These are phyloP conservation scores for Cercophora newfieldiana DNA, from an alignment of 495 filamentous ascomycete genomes.

Conservation along the genomic window DNA sequence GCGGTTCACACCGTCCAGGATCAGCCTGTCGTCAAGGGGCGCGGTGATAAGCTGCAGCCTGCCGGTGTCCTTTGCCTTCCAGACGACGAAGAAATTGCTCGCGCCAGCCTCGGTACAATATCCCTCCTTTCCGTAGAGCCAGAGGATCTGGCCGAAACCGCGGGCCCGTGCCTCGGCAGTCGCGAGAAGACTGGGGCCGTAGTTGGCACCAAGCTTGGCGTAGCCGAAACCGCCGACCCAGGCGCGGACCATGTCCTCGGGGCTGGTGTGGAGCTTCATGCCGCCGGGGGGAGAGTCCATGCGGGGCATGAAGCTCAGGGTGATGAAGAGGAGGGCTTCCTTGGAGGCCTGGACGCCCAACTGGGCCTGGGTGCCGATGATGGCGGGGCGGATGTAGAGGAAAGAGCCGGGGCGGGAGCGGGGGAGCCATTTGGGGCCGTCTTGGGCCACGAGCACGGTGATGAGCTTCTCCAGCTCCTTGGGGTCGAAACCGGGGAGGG, in stretches of 20 bases:
- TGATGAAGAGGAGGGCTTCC: slow-evolving; percentile 82
- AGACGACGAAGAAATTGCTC: slow-evolving; percentile 87
- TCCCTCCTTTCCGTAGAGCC: slow-evolving; percentile 75
- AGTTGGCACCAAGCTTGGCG: slow-evolving; percentile 91
- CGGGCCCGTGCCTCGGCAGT: slow-evolving; percentile 67
- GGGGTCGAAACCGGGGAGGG: slow-evolving; percentile 73
- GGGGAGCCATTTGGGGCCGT: slow-evolving; percentile 80
- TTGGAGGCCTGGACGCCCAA: slow-evolving; percentile 80
- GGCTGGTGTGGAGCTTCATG: slow-evolving; percentile 74
- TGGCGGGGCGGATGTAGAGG: slow-evolving; percentile 77
- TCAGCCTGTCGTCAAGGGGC: slow-evolving; percentile 74
- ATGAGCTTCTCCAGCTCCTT: slow-evolving; percentile 74
- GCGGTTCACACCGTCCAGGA: slow-evolving; percentile 82
- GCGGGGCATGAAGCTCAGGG: slow-evolving; percentile 70
- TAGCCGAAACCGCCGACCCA: slow-evolving; percentile 93
- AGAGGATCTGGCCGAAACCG: slow-evolving; percentile 88
- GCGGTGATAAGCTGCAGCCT: slow-evolving; percentile 78
- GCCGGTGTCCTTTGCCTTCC: slow-evolving; percentile 64
- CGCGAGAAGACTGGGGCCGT: slow-evolving; percentile 76
- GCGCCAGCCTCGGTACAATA: slow-evolving; percentile 90
- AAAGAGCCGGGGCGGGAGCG: slow-evolving; percentile 62
- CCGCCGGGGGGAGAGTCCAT: slow-evolving; percentile 57
- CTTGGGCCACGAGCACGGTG: slow-evolving; percentile 64
- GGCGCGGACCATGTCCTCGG: slow-evolving; percentile 76
- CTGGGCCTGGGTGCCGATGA: slow-evolving; percentile 77